Base-by-base conservation (phyloP, 768 basidiomycete species). In the Multifurca ochricompacta region DNA sequence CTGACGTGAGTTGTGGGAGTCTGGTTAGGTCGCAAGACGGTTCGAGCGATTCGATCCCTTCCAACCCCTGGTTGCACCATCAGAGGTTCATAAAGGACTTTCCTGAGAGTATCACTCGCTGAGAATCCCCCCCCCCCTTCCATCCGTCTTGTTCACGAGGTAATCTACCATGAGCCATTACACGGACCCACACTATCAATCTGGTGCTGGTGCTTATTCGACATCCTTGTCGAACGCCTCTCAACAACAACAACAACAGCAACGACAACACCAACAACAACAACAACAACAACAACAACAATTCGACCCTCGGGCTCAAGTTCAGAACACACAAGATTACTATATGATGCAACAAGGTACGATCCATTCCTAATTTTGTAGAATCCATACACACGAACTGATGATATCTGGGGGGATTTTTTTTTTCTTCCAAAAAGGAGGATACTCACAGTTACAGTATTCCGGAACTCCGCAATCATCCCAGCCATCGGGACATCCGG, bases 1-100 rank as follows among this genome's bases (percentile, higher is more conserved):
- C 36, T 53, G 52, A 53, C 30, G 2, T 7, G 9, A 18, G 21
- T 13, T 30, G 44, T 47, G 35, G 52, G 52, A 53, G 52, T 53
- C 52, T 53, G 51, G 19, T 37, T 42, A 25, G 9, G 18, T 44
- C 27, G 42, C 35, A 44, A 44, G 9, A 36, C 35, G 43, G 18
- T 21, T 23, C 18, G 21, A 39, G 28, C 30, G 44, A 46, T 7
- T 31, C 36, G 19, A n/a, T n/a, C 11, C 30, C 9, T 39, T 46
- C 16, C 28, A 37, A 36, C 34, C 35, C 35, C n/a, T n/a, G 30
- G 36, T 21, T 40, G n/a, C 52, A 36, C 51, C 51, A 11, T 39
- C 19, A 11, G 31, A 7, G 30, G 32, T 21, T 39, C 47, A 53
- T 53, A 53, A 40, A 47, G 21, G n/a, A 16, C 28, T 16, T 32